Percentiles rank a stretch among this genome's conserved stretches.
phyloP scores from a whole-genome alignment of 805 yeast species.

The Debaryomyces maramus region DNA sequence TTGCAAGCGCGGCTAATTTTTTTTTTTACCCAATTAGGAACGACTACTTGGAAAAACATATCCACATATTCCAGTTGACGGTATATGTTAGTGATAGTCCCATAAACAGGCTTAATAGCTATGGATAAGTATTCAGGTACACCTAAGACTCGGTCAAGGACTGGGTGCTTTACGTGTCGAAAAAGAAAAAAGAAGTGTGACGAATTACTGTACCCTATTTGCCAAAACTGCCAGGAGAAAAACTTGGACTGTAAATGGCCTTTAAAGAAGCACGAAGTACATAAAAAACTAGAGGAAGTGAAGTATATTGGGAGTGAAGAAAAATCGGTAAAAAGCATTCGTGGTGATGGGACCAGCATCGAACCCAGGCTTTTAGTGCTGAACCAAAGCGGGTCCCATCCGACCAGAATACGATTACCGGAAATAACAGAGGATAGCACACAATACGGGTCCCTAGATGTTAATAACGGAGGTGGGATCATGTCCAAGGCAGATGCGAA shows the following conservation, averaged over 20 bases:
- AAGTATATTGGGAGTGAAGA: slow-evolving; percentile 19
- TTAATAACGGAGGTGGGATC: no score
- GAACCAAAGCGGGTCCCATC: no score
- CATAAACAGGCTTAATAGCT: slow-evolving; percentile 7
- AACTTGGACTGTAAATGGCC: slow-evolving; percentile 30
- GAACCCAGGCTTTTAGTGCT: no score
- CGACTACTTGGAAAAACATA: slow-evolving; percentile 16
- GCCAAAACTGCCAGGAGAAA: slow-evolving; percentile 25
- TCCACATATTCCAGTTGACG: neutral
- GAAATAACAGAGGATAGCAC: no score
- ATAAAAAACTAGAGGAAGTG: slow-evolving; percentile 21
- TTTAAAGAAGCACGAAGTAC: slow-evolving; percentile 19
- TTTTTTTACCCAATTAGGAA: slow-evolving; percentile 28
- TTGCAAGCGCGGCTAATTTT: slow-evolving; percentile 32
- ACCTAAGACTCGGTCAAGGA: slow-evolving; percentile 24
- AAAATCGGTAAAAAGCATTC: no score
- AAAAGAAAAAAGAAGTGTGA: slow-evolving; percentile 20
- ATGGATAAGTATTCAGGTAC: slow-evolving; percentile 1
- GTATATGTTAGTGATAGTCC: slow-evolving; percentile 13
- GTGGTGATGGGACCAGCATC: no score
- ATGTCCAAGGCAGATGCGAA: no score
- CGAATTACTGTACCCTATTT: slow-evolving; percentile 26
- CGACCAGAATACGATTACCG: no score
- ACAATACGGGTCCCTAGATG: no score
- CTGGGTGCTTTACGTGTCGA: slow-evolving; percentile 35